Base-by-base conservation (phyloP, 1,139 yeast species). In the Protomyces gravidus region DNA sequence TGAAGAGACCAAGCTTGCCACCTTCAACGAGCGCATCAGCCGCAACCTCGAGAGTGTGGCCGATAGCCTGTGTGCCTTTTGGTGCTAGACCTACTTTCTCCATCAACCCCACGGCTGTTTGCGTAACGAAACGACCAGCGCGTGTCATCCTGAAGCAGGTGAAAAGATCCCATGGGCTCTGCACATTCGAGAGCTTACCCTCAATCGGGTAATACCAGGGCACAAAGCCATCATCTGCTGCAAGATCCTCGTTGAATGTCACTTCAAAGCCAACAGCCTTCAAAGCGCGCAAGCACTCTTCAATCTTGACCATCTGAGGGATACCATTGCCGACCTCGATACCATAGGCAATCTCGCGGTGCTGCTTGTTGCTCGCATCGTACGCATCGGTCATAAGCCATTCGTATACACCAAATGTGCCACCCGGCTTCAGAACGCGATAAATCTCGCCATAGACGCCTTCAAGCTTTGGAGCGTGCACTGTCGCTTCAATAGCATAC, bases 131-230 rank as follows among this genome's bases (percentile, higher is more conserved):
- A 79, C 98, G 87, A 70, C 98, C 99, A 17, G 88, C 56, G 67
- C 75, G 79, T 42, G 96, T 87, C 62, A 97, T 89, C 81, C 98
- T 88, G 77, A 89, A 81, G 68, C 87, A 83, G 42, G 97, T 89
- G 70, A 82, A 81, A 65, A 88, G 72, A 73, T 94, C 98, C 64
- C 84, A 78, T 28, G 88, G 65, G 59, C 85, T 77, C 76, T 90
- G 97, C 62, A 88, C 82, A 75, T 86, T 85, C 74, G 82, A 86
- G 86, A 89, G 83, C 67, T 92, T 96, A 70, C 98, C 98, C 65
- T 94, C 80, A 71, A 92, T 81, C 68, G 98, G 98, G 75, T 90
- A 90, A 78, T 86, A 92, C 99, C 99, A 92, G 67, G 99, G 99
- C 66, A 92, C 80, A 55, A 81, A 88, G 71, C 89, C 97, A 64